Base-by-base conservation (phyloP, 2,329 filamentous ascomycete species). In the Exserohilum rostratum region DNA sequence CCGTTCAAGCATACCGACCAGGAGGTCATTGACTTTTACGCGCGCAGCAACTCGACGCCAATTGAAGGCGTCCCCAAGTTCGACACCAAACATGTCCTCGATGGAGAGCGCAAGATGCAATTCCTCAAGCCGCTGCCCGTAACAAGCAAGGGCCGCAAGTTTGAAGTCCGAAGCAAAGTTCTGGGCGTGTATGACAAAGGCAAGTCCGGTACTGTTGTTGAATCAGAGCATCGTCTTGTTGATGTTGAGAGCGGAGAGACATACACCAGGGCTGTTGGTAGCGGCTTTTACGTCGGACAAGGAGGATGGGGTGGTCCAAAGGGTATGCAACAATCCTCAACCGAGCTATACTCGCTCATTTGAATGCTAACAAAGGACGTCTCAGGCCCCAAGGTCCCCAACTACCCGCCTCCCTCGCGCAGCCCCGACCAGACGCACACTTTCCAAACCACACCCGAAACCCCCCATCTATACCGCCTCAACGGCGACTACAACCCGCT, bases 401-500 rank as follows among this genome's bases (percentile, higher is more conserved):
- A 86, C 78, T 96, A 86, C 79, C 88, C 90, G 6, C 89, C 91
- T 5, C 91, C 91, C 6, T 79, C 88, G 71, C 86, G 86, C 77
- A 78, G 80, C 46, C 89, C 92, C 13, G 91, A 96, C 76, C 84
- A 81, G 38, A 83, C 86, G 5, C 84, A 90, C 63, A 83, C 85
- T 67, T 84, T 89, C 67, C 87, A 91, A 76, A 91, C 89, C 4
- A 89, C 80, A 22, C 71, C 79, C 48, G 86, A 93, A 78, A 90
- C 90, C 4, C 86, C 90, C 7, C 84, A 74, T 44, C 61, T 69
- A 33, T 69, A 71, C 60, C 85, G 91, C 60, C 83, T 96, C 46
- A 96, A 96, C 67, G 92, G 92, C 62, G 93, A 96, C 79, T 96
- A 96, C 78, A 96, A 96, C 80, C 93, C 92, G 25, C 86, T 96